A percentile compares a stretch with the other conserved stretches of the same genome.
phyloP scores from a whole-genome alignment of 2,329 filamentous ascomycete genomes.

The Colletotrichum filicis region DNA sequence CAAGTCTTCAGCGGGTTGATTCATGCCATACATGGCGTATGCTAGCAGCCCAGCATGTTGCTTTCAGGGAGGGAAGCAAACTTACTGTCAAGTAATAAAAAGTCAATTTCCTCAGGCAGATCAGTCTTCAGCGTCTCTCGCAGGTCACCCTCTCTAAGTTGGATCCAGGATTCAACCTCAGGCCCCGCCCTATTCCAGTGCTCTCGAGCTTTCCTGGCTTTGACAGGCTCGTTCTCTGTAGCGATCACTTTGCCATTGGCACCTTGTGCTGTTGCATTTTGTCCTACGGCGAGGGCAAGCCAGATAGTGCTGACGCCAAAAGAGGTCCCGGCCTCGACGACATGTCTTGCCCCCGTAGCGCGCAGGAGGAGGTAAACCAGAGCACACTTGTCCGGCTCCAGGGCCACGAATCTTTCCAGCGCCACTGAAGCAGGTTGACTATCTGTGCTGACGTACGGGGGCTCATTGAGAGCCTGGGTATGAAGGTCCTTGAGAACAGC shows the following conservation, averaged over 20 bases:
- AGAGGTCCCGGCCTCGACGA: constrained; percentile 71
- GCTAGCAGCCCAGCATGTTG: no score
- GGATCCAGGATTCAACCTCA: constrained; percentile 60
- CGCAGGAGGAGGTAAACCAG: constrained; percentile 65
- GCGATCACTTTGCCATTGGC: constrained; percentile 61
- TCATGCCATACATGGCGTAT: no score
- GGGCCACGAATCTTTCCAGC: constrained; percentile 66
- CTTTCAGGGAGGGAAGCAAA: constrained; percentile 28
- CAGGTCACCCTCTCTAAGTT: constrained; percentile 67
- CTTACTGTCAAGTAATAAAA: constrained; percentile 71
- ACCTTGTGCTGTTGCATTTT: constrained; percentile 49
- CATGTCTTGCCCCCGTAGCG: constrained; percentile 57
- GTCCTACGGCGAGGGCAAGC: constrained; percentile 65
- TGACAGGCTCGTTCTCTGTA: constrained; percentile 68
- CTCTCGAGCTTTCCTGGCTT: constrained; percentile 61
- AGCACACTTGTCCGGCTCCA: constrained; percentile 68
- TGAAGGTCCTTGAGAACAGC: constrained; percentile 45
- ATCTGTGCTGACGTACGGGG: constrained; percentile 42
- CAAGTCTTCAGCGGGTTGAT: background rate
- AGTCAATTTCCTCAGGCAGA: constrained; percentile 61
- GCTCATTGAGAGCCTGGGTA: constrained; percentile 43
- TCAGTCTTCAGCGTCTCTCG: constrained; percentile 60
- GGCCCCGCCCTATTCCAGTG: constrained; percentile 65
- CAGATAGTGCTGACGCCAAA: constrained; percentile 73
- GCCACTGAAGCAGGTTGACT: constrained; percentile 21